Conservation (phyloP, 169 alveolate genomes). For the Plasmodium gaboni region DNA sequence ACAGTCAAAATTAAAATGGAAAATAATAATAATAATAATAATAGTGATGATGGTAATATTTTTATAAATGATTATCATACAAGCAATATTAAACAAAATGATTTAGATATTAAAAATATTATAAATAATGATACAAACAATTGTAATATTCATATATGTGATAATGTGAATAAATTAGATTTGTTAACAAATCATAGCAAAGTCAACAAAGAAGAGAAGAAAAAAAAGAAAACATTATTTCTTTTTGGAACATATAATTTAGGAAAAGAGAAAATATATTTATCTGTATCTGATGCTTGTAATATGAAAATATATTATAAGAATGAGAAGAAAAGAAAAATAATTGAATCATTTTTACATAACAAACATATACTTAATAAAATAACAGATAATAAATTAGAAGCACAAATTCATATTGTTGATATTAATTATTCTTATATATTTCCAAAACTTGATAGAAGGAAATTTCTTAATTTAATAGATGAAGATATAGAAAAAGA, state of each 20-base stretch:
- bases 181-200: background rate
- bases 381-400: constrained; percentile 71
- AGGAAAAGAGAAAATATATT: constrained; percentile 72
- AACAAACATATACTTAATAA: constrained; percentile 44
- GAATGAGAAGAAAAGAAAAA: constrained; percentile 38
- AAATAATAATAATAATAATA: background rate
- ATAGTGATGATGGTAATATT: background rate
- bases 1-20: background rate
- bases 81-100: background rate
- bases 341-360: constrained; percentile 33
- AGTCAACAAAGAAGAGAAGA: background rate
- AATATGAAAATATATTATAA: constrained; percentile 62
- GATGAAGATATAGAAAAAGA: constrained; percentile 70
- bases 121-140: too few relatives aligned
- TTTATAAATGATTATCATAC: background rate
- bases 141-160: too few relatives aligned
- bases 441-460: constrained; percentile 65
- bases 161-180: background rate
- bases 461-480: constrained; percentile 44
- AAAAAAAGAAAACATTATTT: constrained; percentile 52
- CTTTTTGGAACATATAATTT: constrained; percentile 72
- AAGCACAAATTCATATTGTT: constrained; percentile 69
- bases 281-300: constrained; percentile 71
- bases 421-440: constrained; percentile 67
- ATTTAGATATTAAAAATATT: too few relatives aligned